phyloP scores from a whole-genome alignment of 106 monocot genomes.

The Dendrobium nobile region DNA sequence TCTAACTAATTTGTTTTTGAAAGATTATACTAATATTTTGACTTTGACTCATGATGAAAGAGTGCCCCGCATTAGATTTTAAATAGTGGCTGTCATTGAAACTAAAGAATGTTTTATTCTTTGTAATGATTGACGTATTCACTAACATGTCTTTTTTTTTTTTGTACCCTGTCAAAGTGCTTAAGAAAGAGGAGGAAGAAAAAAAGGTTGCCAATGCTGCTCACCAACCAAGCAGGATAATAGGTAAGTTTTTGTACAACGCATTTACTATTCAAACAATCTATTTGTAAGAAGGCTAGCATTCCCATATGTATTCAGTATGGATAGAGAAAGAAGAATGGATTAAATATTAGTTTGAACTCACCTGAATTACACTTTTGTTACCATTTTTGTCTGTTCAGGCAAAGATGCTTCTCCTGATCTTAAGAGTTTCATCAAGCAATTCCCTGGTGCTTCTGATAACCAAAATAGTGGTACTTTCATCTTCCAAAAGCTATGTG shows the following conservation, averaged over 20 bases:
- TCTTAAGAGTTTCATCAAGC: constrained; percentile 79
- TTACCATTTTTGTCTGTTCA: constrained; percentile 14
- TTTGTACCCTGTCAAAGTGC: constrained; percentile 31
- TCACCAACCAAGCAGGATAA: constrained; percentile 17
- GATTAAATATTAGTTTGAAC: not conserved
- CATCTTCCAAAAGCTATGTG: not conserved
- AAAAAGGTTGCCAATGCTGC: constrained; percentile 24
- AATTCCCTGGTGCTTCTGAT: constrained; percentile 63
- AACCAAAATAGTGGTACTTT: constrained; percentile 33
- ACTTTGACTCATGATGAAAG: not conserved
- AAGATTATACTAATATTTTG: not conserved
- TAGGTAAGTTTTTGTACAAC: constrained; percentile 27
- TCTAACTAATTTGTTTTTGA: not conserved
- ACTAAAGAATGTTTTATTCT: not conserved
- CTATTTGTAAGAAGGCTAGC: too few relatives aligned
- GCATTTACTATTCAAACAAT: not conserved
- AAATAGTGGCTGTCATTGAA: not conserved
- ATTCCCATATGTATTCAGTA: not conserved
- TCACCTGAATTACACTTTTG: not conserved
- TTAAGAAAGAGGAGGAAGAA: constrained; percentile 90
- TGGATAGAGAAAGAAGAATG: not conserved
- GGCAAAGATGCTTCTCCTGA: constrained; percentile 70
- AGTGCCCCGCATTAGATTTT: not conserved
- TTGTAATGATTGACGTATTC: not conserved
- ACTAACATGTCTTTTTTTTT: not conserved